Conservation (phyloP, 306 rosid species). For the Gleditsia sinensis region DNA sequence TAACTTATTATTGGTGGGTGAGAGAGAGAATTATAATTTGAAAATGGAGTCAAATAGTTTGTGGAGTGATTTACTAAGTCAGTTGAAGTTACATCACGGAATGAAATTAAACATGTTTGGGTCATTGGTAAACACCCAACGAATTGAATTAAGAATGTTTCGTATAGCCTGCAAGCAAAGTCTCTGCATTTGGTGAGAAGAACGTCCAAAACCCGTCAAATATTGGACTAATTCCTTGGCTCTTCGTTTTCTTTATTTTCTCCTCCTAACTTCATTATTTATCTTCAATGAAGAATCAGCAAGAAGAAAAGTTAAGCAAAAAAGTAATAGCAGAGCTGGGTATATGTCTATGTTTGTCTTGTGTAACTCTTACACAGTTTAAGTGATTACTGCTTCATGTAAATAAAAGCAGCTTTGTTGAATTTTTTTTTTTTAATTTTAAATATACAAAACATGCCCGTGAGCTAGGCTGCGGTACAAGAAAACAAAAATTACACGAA, state of each 20-base stretch:
- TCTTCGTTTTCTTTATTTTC: not conserved
- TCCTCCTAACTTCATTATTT: not conserved
- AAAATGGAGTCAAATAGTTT: constrained; percentile 40
- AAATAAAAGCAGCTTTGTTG: constrained; percentile 14
- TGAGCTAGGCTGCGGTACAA: not conserved
- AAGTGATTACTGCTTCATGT: constrained; percentile 6
- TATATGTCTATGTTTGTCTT: not conserved
- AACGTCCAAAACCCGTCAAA: constrained; percentile 31
- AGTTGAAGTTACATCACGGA: constrained; percentile 41
- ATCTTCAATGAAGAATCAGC: not conserved
- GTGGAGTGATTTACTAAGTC: constrained; percentile 4
- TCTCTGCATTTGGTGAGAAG: constrained; percentile 19
- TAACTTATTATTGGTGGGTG: not conserved
- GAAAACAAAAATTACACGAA: not conserved
- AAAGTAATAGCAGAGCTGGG: not conserved
- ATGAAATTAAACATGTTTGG: not conserved
- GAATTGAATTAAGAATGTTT: too few species aligned
- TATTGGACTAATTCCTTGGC: constrained; percentile 32
- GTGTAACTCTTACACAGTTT: not conserved
- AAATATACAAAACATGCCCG: not conserved
- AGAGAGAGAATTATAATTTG: constrained; percentile 9
- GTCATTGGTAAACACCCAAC: constrained; percentile 24
- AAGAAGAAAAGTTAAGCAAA: not conserved
- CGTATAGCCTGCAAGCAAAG: constrained; percentile 1
- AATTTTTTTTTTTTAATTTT: constrained; percentile 6